These are phyloP conservation scores for Gossypium ekmanianum DNA, from an alignment of 345 rosid species.

Conservation along the genomic window DNA sequence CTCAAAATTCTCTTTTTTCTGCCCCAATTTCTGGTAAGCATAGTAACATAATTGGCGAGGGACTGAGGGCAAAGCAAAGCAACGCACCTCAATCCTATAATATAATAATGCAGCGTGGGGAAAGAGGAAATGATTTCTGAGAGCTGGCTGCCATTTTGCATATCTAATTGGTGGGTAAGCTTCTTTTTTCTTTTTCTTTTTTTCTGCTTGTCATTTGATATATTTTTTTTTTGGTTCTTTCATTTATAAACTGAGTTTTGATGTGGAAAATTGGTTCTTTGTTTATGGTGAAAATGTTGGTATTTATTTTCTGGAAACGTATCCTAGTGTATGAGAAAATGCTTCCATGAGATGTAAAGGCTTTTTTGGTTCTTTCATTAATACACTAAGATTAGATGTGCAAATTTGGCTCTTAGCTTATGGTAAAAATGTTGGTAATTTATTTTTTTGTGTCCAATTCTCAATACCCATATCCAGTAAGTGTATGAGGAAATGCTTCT, in stretches of 20 bases:
- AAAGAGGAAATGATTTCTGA: no score
- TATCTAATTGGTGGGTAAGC: no score
- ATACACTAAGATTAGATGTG: not conserved
- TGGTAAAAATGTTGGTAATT: no score
- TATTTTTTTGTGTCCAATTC: not conserved
- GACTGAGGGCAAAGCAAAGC: no score
- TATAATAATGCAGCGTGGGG: no score
- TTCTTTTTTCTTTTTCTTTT: no score
- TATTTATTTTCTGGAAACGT: not conserved
- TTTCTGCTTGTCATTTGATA: no score
- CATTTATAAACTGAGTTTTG: not conserved
- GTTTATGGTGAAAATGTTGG: not conserved
- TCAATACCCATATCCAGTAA: not conserved
- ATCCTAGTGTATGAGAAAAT: not conserved
- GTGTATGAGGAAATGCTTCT: constrained; percentile 1
- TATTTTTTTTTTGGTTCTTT: not conserved
- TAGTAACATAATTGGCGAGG: no score
- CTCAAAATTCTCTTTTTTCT: no score
- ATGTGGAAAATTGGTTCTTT: not conserved
- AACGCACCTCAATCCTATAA: no score
- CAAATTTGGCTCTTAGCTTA: not conserved
- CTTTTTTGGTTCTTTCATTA: not conserved
- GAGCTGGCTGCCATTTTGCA: no score
- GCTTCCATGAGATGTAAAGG: not conserved
- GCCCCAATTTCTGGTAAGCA: no score